Base-by-base conservation (phyloP, 495 filamentous ascomycete genomes). In the Opeltia flavorubescens region DNA sequence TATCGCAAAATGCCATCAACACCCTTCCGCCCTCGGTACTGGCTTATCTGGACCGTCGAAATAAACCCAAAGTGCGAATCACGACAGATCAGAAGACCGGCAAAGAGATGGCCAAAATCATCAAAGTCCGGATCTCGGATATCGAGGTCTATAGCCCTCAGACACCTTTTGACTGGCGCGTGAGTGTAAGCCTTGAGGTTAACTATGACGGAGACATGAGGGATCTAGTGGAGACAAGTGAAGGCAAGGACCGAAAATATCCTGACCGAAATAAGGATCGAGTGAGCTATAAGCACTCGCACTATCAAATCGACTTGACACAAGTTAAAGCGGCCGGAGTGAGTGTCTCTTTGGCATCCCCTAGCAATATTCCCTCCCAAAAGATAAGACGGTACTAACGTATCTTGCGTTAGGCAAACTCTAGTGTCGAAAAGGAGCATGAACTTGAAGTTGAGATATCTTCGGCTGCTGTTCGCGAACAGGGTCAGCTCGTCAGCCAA, bases 171-270 rank as follows among this genome's bases (percentile, higher is more conserved):
- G 89, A 95, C 60, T 93, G 83, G 67, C 79, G 89, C 18, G 77
- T 96, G 50, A 89, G 84, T 52, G 75, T 95, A 53, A 94, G 89
- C 55, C 69, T 95, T 5, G 89, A 96, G 74, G 86, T 86, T 77
- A 75, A 78, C 40, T 89, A 80, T 63, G 72, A 80, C n/a, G 83
- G 86, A 1, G 69, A 84, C 13, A 52, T 81, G 9, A 62, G 71
- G 46, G 66, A 75, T 38, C 64, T 85, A 1, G 62, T 70, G 39
- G 50, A 59, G 57, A 28, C 65, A 52, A 41, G 18, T 12, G 35
- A 65, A 63, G 53, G 53, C 15, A 51, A 52, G 17, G 64, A 62
- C 15, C 69, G 72, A 44, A 64, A 68, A 5, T 54, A 58, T 7
- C 71, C 75, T 2, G 77, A 83, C 47, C 76, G 89, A 7, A 80